Evolutionary conservation across 805 yeast genomes (phyloP).

Genomic region (Spathaspora sp.): DNA sequence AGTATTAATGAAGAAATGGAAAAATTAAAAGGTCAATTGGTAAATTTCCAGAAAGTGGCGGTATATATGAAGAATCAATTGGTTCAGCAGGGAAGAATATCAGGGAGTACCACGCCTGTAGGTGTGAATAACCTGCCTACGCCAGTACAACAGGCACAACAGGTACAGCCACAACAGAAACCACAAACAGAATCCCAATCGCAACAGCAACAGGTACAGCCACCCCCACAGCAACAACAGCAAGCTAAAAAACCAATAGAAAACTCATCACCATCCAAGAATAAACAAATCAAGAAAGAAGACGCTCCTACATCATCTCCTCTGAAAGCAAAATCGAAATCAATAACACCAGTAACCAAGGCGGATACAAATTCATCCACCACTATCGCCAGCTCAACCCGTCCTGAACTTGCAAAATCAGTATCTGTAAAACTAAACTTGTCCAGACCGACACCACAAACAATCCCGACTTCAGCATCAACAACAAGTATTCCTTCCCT

Average conservation of each 20-base stretch:
- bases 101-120: conserved; percentile 14
- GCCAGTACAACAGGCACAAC: background rate
- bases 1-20: conserved; percentile 4
- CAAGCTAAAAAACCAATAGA: background rate
- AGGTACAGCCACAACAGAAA: background rate
- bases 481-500: conserved; percentile 5
- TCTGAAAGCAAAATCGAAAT: background rate
- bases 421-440: background rate
- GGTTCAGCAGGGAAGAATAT: conserved; percentile 22
- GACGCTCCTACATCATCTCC: background rate
- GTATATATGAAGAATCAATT: conserved; percentile 42
- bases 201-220: background rate
- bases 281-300: background rate
- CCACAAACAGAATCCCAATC: background rate
- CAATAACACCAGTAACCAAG: background rate
- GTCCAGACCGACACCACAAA: background rate
- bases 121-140: background rate
- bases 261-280: background rate
- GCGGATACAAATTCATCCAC: background rate
- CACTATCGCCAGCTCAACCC: background rate
- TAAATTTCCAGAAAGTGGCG: conserved; percentile 49
- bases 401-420: background rate
- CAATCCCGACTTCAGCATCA: conserved; percentile 9
- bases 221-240: background rate
- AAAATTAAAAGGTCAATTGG: conserved; percentile 39